These are phyloP conservation scores for Xanthoparmelia taractica DNA, from an alignment of 495 filamentous ascomycete genomes.

Conservation along the genomic window DNA sequence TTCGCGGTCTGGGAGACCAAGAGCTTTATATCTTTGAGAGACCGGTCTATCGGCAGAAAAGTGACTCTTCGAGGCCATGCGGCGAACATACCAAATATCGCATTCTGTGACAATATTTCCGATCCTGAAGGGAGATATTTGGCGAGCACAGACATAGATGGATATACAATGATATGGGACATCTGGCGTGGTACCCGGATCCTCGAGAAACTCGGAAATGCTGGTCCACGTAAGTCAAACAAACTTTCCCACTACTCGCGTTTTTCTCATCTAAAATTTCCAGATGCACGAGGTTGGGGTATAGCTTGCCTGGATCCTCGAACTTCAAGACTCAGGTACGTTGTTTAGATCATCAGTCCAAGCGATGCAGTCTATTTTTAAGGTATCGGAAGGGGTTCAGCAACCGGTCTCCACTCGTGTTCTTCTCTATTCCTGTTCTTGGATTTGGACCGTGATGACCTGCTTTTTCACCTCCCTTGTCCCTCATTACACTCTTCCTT, in stretches of 20 bases:
- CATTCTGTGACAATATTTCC: slow-evolving; percentile 58
- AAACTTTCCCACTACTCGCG: not conserved
- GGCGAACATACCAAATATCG: slow-evolving; percentile 69
- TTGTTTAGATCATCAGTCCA: not conserved
- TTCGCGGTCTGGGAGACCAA: not conserved
- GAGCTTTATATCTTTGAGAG: slow-evolving; percentile 6
- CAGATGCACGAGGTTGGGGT: slow-evolving; percentile 39
- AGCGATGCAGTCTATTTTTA: not conserved
- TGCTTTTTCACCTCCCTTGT: no score
- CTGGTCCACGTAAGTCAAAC: not conserved
- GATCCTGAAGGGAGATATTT: slow-evolving; percentile 62
- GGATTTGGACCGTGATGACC: no score
- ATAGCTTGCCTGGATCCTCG: slow-evolving; percentile 46
- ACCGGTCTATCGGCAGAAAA: slow-evolving; percentile 31
- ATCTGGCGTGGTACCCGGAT: slow-evolving; percentile 42
- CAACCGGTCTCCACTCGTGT: not conserved
- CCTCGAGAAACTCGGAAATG: not conserved
- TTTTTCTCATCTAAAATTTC: not conserved
- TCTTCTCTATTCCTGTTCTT: no score
- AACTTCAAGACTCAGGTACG: slow-evolving; percentile 32
- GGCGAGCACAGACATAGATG: slow-evolving; percentile 65
- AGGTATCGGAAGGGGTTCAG: not conserved
- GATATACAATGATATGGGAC: slow-evolving; percentile 57
- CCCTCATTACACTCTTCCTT: no score
- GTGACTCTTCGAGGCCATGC: slow-evolving; percentile 41